Conservation (phyloP, 2,329 filamentous ascomycete species). For the Ophiocordyceps camponoti-saundersi region DNA sequence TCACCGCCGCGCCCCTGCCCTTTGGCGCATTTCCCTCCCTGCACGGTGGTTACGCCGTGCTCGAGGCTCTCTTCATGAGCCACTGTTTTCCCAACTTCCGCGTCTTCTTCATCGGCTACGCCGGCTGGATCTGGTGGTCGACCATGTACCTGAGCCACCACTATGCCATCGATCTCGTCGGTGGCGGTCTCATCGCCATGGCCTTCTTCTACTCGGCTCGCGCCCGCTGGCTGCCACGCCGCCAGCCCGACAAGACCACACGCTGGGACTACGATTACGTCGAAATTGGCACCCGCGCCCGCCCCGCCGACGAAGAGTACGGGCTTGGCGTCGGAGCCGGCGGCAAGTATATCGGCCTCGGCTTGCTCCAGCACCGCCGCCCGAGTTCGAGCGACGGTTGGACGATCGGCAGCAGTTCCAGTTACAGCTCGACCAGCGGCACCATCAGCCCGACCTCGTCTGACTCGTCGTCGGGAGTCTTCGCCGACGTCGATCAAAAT, state of each 20-base stretch:
- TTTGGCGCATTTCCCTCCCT: slow-evolving; percentile 92
- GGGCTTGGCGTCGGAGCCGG: slow-evolving; percentile 10
- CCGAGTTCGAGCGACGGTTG: slow-evolving; percentile 62
- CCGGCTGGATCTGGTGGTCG: slow-evolving; percentile 92
- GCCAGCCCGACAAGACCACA: slow-evolving; percentile 70
- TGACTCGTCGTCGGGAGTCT: slow-evolving; percentile 20
- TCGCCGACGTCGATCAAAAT: slow-evolving; percentile 12
- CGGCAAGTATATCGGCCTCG: slow-evolving; percentile 27
- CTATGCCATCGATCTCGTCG: slow-evolving; percentile 86
- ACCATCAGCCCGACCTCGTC: slow-evolving; percentile 32
- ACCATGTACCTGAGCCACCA: slow-evolving; percentile 98
- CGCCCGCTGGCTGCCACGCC: slow-evolving; percentile 62
- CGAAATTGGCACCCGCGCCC: slow-evolving; percentile 53
- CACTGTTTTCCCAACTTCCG: slow-evolving; percentile 76
- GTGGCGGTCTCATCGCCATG: slow-evolving; percentile 62
- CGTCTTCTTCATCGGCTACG: slow-evolving; percentile 66
- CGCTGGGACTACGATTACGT: slow-evolving; percentile 95
- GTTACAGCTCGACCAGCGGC: slow-evolving; percentile 31
- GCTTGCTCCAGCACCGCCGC: slow-evolving; percentile 24
- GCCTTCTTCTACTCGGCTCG: slow-evolving; percentile 71
- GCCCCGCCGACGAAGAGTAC: slow-evolving; percentile 26
- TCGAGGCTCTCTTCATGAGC: slow-evolving; percentile 85
- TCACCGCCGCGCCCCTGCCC: slow-evolving; percentile 76
- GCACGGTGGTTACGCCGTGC: slow-evolving; percentile 75
- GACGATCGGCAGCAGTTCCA: slow-evolving; percentile 73